Evolutionary conservation across 257 asterid species (phyloP), one percentile per base, ranked within the genome.

Genomic region (Penstemon newberryi): DNA sequence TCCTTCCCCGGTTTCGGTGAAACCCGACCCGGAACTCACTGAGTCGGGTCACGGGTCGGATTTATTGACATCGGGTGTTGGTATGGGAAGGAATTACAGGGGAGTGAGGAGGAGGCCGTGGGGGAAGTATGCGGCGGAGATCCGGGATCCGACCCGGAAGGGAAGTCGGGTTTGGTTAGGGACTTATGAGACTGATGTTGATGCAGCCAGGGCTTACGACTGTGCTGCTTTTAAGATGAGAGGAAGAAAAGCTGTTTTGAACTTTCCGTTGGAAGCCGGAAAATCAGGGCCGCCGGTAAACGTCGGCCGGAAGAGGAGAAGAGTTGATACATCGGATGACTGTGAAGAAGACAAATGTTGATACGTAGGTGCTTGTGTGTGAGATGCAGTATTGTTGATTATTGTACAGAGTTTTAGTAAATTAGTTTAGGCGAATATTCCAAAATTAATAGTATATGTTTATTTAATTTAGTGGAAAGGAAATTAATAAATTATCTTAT

Each of bases 101-200:
- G 97, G 97, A 4, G 97, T 91, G 0, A 78, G 97, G 78, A 82
- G 83, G 80, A 75, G 97, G 78, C 96, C 97, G 42, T 91, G 97
- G 97, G 97, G 97, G 7, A 91, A 89, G 62, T 91, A 74, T 8
- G 97, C 97, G 0, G 96, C 97, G 18, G 97, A 91, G 83, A 91
- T 91, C 41, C 86, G 96, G 7, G 96, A 91, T 72, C 96, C 95
- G 56, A 37, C 62, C 75, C 82, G 87, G 69, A 91, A 87, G 46
- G 96, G 97, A 4, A 63, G 84, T 18, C 87, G 96, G 79, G 80
- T 89, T 52, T 91, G 97, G 97, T 65, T 91, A 5, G 97, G 97
- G 49, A 91, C 97, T 5, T 91, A 79, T 50, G 89, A 88, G 37
- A 70, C 73, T 0, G 93, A 80, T 3, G 61, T 84, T 6, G 96